A percentile compares a stretch with the other conserved stretches of the same genome.
Evolutionary conservation across 2,329 filamentous ascomycete species (phyloP).

Genomic region (Endothia cerciana): DNA sequence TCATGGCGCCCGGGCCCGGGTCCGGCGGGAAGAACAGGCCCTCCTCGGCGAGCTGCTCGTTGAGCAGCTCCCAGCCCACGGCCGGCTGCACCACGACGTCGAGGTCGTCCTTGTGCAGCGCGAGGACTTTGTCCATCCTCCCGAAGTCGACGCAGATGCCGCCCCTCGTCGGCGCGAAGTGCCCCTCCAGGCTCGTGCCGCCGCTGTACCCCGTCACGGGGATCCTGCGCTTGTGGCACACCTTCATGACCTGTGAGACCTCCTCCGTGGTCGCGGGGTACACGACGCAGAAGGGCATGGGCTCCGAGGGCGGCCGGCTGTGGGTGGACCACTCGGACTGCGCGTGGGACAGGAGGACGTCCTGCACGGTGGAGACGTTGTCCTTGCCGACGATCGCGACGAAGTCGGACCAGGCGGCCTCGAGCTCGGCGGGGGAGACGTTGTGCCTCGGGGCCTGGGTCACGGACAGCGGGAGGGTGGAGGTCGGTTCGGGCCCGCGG

Average conservation of each 20-base stretch:
- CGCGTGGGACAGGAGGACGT: slow-evolving; percentile 60
- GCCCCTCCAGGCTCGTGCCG: slow-evolving; percentile 87
- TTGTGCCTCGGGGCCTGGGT: slow-evolving; percentile 59
- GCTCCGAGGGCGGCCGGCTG: slow-evolving; percentile 18
- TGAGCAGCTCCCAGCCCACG: slow-evolving; percentile 78
- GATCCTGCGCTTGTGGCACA: slow-evolving; percentile 80
- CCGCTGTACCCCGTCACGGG: slow-evolving; percentile 88
- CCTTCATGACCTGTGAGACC: slow-evolving; percentile 83
- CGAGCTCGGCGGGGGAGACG: slow-evolving; percentile 63
- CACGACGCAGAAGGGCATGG: slow-evolving; percentile 27
- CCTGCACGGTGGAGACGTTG: slow-evolving; percentile 63
- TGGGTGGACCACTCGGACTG: slow-evolving; percentile 65
- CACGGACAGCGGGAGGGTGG: slow-evolving; percentile 62
- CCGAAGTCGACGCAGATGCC: slow-evolving; percentile 87
- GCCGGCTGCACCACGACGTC: slow-evolving; percentile 77
- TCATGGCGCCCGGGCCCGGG: slow-evolving; percentile 81
- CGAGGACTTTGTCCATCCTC: slow-evolving; percentile 80
- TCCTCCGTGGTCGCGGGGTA: slow-evolving; percentile 69
- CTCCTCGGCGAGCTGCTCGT: slow-evolving; percentile 68
- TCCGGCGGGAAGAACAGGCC: slow-evolving; percentile 85
- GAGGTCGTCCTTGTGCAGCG: slow-evolving; percentile 76
- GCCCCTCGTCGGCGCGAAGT: slow-evolving; percentile 80
- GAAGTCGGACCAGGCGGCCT: slow-evolving; percentile 73
- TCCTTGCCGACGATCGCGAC: slow-evolving; percentile 65
- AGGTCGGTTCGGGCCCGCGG: slow-evolving; percentile 53